Percentiles rank a stretch among this genome's conserved stretches.
Conservation (phyloP, 2,329 filamentous ascomycete genomes). For the Corinectria fuckeliana region DNA sequence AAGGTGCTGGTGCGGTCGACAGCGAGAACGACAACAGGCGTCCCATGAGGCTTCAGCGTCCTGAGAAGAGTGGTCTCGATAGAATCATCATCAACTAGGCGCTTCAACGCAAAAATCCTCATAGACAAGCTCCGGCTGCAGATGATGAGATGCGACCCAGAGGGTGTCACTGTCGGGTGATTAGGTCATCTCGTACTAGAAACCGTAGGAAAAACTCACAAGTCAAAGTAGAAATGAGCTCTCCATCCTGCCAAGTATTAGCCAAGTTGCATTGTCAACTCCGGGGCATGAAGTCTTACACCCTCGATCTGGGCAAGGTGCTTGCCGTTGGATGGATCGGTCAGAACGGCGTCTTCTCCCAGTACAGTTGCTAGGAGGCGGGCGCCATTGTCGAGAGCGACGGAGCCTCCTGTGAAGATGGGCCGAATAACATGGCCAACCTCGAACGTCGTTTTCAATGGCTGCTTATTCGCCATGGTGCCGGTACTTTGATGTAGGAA, state of each 20-base stretch:
- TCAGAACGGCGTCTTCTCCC: constrained; percentile 90
- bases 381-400: constrained; percentile 82
- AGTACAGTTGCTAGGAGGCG: constrained; percentile 85
- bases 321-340: constrained; percentile 81
- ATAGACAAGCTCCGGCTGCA: constrained; percentile 97
- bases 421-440: constrained; percentile 83
- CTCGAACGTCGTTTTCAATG: constrained; percentile 88
- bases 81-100: constrained; percentile 60
- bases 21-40: constrained; percentile 85
- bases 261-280: neutral
- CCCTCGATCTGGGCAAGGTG: constrained; percentile 89
- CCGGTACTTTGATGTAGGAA: constrained; percentile 27
- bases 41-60: constrained; percentile 87
- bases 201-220: constrained; percentile 50
- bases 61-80: constrained; percentile 74
- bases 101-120: constrained; percentile 81
- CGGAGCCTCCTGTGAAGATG: constrained; percentile 90
- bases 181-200: constrained; percentile 21
- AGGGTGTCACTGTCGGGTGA: constrained; percentile 73
- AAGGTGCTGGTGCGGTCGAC: constrained; percentile 89
- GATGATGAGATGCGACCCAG: constrained; percentile 83
- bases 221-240: constrained; percentile 77
- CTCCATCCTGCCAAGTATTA: constrained; percentile 67
- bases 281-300: constrained; percentile 52
- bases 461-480: constrained; percentile 64